These are phyloP conservation scores for Solanum okadae DNA, from an alignment of 257 asterid genomes.

Conservation along the genomic window DNA sequence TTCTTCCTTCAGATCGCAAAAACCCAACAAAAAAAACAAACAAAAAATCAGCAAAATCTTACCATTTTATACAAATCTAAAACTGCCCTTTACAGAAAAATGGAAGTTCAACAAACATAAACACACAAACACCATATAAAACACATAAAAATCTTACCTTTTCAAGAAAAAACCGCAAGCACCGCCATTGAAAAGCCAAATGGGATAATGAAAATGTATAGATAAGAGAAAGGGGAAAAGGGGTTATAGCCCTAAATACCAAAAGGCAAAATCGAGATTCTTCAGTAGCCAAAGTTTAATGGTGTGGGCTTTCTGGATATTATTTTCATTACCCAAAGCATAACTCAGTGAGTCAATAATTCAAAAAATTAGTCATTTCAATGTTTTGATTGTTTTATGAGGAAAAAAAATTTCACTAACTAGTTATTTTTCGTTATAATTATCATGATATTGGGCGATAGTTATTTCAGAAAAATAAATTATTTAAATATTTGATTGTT, in stretches of 20 bases:
- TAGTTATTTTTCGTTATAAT: too few relatives aligned
- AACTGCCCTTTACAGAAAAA: neutral
- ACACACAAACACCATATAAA: neutral
- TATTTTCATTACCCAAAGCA: neutral
- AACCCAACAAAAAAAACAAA: neutral
- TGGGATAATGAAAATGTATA: neutral
- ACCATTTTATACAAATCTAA: neutral
- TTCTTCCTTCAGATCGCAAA: neutral
- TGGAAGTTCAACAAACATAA: neutral
- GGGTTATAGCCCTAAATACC: slow-evolving; percentile 8
- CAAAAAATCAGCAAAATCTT: neutral
- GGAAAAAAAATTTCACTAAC: neutral
- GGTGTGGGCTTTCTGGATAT: slow-evolving; percentile 6
- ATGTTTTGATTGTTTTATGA: neutral
- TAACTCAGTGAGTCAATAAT: neutral
- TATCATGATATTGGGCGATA: neutral
- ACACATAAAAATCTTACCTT: neutral
- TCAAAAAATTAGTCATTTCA: neutral
- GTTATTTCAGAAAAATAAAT: too few relatives aligned
- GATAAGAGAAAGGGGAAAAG: neutral
- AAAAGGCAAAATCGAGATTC: neutral
- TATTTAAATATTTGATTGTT: neutral
- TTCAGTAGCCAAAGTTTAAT: neutral
- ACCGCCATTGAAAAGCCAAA: slow-evolving; percentile 7
- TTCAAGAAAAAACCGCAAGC: neutral